Evolutionary conservation across 2,329 filamentous ascomycete genomes (phyloP).

Genomic region (Sporothrix schenckii): DNA sequence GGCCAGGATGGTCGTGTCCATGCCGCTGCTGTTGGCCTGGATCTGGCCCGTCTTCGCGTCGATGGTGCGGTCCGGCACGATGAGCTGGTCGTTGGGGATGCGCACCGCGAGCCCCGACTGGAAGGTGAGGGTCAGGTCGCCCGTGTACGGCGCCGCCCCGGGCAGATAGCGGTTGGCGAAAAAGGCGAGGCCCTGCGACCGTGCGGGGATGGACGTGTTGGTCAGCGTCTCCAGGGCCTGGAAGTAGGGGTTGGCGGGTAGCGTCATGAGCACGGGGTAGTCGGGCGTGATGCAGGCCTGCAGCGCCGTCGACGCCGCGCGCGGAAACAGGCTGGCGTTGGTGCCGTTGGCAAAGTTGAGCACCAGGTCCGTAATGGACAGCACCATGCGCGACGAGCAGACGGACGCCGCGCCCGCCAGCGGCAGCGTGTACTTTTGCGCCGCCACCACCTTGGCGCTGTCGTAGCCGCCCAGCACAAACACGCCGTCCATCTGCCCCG

Average conservation of each 20-base stretch:
- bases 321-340: constrained; percentile 40
- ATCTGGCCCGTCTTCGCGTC: not conserved
- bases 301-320: constrained; percentile 29
- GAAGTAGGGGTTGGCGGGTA: constrained; percentile 37
- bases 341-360: constrained; percentile 43
- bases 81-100: constrained; percentile 42
- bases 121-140: constrained; percentile 36
- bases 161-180: constrained; percentile 14
- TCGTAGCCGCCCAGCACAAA: constrained; percentile 42
- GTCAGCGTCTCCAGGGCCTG: constrained; percentile 25
- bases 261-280: constrained; percentile 35
- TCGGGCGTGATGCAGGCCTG: constrained; percentile 37
- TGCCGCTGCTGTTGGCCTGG: constrained; percentile 32
- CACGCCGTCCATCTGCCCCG: constrained; percentile 37
- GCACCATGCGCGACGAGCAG: constrained; percentile 40
- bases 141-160: constrained; percentile 14
- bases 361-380: constrained; percentile 40
- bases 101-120: constrained; percentile 33
- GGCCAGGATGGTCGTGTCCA: constrained; percentile 38
- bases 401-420: constrained; percentile 33
- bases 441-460: constrained; percentile 37
- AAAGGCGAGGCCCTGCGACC: constrained; percentile 30
- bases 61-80: constrained; percentile 37
- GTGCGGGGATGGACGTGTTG: constrained; percentile 17
- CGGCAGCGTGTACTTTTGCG: constrained; percentile 32